Percentiles rank a stretch among this genome's conserved stretches.
These are phyloP conservation scores for Fusarium camptoceras DNA, from an alignment of 2,329 filamentous ascomycete species.

Conservation along the genomic window DNA sequence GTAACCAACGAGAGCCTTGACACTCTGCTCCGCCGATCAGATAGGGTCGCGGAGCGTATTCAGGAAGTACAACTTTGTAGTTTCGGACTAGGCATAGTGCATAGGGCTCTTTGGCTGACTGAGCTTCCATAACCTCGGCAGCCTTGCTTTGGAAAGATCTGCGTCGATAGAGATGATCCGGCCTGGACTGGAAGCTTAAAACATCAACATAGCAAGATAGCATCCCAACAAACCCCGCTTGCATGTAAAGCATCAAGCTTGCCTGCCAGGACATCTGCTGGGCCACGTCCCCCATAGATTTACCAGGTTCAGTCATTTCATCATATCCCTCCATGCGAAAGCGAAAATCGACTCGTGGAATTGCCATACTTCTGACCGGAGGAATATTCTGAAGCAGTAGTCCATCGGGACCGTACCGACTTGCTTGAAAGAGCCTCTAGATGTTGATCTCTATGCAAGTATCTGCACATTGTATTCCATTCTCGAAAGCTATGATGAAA, in stretches of 20 bases:
- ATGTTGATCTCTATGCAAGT: constrained; percentile 19
- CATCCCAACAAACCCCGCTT: constrained; percentile 19
- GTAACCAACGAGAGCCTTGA: neutral
- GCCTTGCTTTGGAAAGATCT: constrained; percentile 38
- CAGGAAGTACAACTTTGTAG: neutral
- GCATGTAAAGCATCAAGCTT: constrained; percentile 19
- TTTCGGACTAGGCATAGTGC: neutral
- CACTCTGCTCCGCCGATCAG: neutral
- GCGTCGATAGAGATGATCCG: constrained; percentile 10
- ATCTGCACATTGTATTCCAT: neutral
- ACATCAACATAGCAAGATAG: neutral
- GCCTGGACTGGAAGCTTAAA: constrained; percentile 7
- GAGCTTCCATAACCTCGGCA: constrained; percentile 26
- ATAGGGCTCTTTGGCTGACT: constrained; percentile 10
- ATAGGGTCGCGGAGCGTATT: neutral
- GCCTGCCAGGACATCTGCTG: constrained; percentile 17
- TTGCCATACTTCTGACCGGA: constrained; percentile 7
- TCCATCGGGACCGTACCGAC: constrained; percentile 1
- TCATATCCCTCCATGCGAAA: neutral
- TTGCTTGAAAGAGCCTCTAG: constrained; percentile 15
- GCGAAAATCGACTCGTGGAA: constrained; percentile 20
- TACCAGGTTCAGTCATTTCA: neutral
- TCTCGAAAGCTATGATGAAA: constrained; percentile 10
- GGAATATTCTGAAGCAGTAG: constrained; percentile 3
- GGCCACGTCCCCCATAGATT: neutral